A percentile compares a stretch with the other conserved stretches of the same genome.
Conservation (phyloP, 352 stramenopile genomes). For the Phytophthora vignae region DNA sequence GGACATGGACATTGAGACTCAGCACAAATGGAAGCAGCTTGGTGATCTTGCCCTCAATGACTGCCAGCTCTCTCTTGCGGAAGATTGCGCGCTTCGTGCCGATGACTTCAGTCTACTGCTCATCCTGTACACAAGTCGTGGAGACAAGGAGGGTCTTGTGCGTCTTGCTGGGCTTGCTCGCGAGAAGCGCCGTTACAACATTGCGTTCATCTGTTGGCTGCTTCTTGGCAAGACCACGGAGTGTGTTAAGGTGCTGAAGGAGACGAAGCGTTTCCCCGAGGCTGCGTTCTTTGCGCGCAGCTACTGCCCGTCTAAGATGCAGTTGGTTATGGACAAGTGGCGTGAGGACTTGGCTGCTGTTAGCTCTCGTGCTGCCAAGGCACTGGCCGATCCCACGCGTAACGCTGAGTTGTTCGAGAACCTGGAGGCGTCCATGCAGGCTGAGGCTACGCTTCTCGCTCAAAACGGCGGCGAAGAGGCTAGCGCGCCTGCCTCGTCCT, state of each 20-base stretch:
- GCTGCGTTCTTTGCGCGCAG: constrained; percentile 98
- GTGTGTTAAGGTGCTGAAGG: constrained; percentile 96
- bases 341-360: constrained; percentile 91
- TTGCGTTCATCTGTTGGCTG: constrained; percentile 97
- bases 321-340: constrained; percentile 97
- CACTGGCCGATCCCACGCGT: constrained; percentile 92
- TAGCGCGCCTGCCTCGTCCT: constrained; percentile 66
- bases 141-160: constrained; percentile 93
- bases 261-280: constrained; percentile 96
- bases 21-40: constrained; percentile 98
- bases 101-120: constrained; percentile 97
- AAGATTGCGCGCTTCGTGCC: constrained; percentile 95
- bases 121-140: constrained; percentile 96
- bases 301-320: constrained; percentile 96
- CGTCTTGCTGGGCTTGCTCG: constrained; percentile 90
- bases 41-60: constrained; percentile 94
- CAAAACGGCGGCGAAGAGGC: constrained; percentile 71
- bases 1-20: constrained; percentile 95
- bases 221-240: constrained; percentile 95
- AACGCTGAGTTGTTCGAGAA: constrained; percentile 97
- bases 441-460: constrained; percentile 92
- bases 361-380: constrained; percentile 93
- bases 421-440: constrained; percentile 93
- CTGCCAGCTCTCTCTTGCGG: constrained; percentile 94
- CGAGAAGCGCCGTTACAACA: constrained; percentile 93